Percentiles rank a stretch among this genome's conserved stretches.
Conservation (phyloP, 2,329 filamentous ascomycete species). For the Alternaria solani region DNA sequence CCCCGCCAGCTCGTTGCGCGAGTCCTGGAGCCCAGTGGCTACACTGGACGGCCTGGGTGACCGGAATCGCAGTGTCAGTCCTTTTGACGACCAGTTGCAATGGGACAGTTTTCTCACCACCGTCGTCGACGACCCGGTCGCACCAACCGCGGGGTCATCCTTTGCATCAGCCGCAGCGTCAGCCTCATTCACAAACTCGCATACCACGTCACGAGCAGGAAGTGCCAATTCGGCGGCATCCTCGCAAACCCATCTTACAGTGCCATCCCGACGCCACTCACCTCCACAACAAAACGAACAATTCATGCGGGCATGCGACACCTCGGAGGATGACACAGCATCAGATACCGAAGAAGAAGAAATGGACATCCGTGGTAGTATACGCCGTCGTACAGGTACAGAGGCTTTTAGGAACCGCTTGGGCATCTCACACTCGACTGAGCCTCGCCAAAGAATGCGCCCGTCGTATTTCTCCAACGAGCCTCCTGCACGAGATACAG, state of each 20-base stretch:
- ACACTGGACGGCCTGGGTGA: conserved; percentile 79
- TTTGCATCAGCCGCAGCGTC: conserved; percentile 74
- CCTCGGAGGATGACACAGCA: conserved; percentile 51
- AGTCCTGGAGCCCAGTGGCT: conserved; percentile 49
- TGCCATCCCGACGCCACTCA: conserved; percentile 44
- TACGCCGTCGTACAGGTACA: conserved; percentile 27
- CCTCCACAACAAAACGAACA: conserved; percentile 48
- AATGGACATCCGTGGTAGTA: conserved; percentile 29
- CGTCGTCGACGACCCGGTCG: conserved; percentile 80
- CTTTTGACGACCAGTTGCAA: conserved; percentile 60
- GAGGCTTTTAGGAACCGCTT: conserved; percentile 27
- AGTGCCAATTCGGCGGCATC: conserved; percentile 53
- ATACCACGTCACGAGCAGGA: conserved; percentile 54
- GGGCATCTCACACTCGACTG: conserved; percentile 13
- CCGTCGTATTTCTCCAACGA: conserved; percentile 33
- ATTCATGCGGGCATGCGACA: conserved; percentile 62
- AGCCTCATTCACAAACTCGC: conserved; percentile 56
- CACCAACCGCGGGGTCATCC: conserved; percentile 82
- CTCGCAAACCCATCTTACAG: conserved; percentile 50
- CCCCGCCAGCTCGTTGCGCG: conserved; percentile 48
- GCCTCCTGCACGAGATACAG: conserved; percentile 38
- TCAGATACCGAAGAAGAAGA: conserved; percentile 65
- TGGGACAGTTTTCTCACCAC: conserved; percentile 87
- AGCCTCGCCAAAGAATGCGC: conserved; percentile 25
- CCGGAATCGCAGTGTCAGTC: conserved; percentile 81